phyloP scores from a whole-genome alignment of 2,329 filamentous ascomycete species.

The Fusarium guadeloupense region DNA sequence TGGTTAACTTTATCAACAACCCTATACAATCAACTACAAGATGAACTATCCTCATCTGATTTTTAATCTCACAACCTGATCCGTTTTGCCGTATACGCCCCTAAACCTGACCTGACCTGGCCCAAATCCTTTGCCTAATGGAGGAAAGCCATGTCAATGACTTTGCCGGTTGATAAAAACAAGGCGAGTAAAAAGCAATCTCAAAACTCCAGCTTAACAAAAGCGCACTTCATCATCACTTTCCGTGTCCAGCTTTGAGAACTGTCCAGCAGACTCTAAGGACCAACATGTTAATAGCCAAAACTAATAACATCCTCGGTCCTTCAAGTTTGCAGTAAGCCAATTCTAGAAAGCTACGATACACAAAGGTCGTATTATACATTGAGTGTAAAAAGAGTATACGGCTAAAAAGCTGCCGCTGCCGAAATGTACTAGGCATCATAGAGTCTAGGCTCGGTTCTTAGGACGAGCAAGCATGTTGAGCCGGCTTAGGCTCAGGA shows the following conservation, averaged over 20 bases:
- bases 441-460: conserved; percentile 55
- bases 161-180: conserved; percentile 19
- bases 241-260: conserved; percentile 9
- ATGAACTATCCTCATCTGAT: conserved; percentile 32
- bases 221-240: conserved; percentile 34
- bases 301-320: not conserved
- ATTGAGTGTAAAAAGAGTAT: conserved; percentile 17
- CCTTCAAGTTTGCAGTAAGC: not conserved
- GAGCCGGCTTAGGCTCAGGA: conserved; percentile 66
- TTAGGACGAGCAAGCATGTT: conserved; percentile 71
- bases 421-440: not conserved
- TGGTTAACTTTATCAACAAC: conserved; percentile 8
- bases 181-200: conserved; percentile 41
- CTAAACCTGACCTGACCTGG: conserved; percentile 19
- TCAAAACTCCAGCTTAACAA: conserved; percentile 43
- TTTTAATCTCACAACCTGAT: conserved; percentile 40
- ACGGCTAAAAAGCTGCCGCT: not conserved
- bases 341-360: conserved; percentile 4
- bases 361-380: conserved; percentile 35
- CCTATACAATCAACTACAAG: conserved; percentile 23
- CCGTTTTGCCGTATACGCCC: conserved; percentile 40
- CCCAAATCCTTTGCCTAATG: conserved; percentile 34
- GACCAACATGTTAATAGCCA: conserved; percentile 4
- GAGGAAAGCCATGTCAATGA: conserved; percentile 24
- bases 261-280: not conserved